Evolutionary conservation across 1,284 basidiomycete species (phyloP), one percentile per base, ranked within the genome.

Genomic region (Marasmius tenuissimus): DNA sequence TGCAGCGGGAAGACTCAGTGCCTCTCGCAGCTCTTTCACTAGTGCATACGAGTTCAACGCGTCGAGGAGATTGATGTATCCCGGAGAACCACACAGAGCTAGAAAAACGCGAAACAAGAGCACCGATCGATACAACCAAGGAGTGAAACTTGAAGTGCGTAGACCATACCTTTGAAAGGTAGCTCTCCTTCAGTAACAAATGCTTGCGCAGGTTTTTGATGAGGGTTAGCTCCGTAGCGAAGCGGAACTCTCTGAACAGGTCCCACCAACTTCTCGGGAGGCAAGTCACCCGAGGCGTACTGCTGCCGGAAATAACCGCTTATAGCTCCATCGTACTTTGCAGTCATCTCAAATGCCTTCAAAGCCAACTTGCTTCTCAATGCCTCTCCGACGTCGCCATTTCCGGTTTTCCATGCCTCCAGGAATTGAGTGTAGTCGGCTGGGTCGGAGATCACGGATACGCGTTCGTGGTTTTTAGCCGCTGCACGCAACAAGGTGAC

Each of bases 31-130:
- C 76, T 99, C 97, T 72, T 92, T 94, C 64, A 99, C 97, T 54
- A 99, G 87, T 0, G 94, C 97, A 75, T 93, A 99, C 8, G 97
- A 97, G 78, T 98, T 98, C 71, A 99, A 86, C 0, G 95, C 96
- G 71, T 99, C 97, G 61, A 99, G 85, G n/a, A 99, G 85, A 81
- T 99, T 99, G 83, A 99, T 99, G 78, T 98, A 99, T 48, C 97
- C 97, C 8, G 97, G 97, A 33, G 96, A 96, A 22, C 97, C 97
- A 68, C 88, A 91, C 18, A 99, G 83, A 48, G 92, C 96, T 95
- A 68, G 40, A 48, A 47, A 47, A 60, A 34, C 16, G 45, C 60
- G 45, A 20, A 48, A 51, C 53, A 47, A 48, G 37, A 59, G n/a
- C 18, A 45, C 8, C 34, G 7, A 27, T 33, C 18, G 18, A 40